Percentiles rank a stretch among this genome's conserved stretches.
Evolutionary conservation across 1,284 basidiomycete genomes (phyloP).

Genomic region (Leucoagaricus sp.): DNA sequence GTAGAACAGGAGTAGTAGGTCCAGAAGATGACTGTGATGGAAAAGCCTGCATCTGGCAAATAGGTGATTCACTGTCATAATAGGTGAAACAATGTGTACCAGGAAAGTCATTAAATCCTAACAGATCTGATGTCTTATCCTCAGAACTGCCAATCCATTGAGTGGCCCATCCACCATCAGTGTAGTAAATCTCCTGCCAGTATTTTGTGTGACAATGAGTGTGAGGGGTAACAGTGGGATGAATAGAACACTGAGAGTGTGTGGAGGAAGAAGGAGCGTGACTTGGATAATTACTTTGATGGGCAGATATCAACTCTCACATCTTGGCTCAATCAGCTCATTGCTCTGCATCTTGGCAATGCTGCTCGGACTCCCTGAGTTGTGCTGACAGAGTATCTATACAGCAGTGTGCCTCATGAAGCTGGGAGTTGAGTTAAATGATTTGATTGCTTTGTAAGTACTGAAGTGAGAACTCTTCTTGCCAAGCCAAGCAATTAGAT

Average conservation of each 20-base stretch:
- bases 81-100: not conserved
- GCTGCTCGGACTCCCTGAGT: not conserved
- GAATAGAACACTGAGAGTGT: not conserved
- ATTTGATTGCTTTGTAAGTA: not conserved
- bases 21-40: too few relatives aligned
- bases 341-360: not conserved
- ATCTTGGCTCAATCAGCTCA: not conserved
- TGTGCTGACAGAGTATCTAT: not conserved
- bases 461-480: not conserved
- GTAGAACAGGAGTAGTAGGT: too few relatives aligned
- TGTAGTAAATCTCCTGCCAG: constrained; percentile 9
- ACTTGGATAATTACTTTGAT: too few relatives aligned
- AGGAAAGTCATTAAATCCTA: constrained; percentile 8
- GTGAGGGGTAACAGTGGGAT: not conserved
- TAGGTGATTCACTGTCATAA: too few relatives aligned
- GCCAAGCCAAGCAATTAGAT: not conserved
- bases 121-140: constrained; percentile 1
- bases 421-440: not conserved
- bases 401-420: not conserved
- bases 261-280: too few relatives aligned
- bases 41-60: too few relatives aligned
- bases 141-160: constrained; percentile 7
- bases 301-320: not conserved
- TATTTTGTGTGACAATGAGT: not conserved
- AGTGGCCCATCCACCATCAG: constrained; percentile 6